Evolutionary conservation across 2,329 filamentous ascomycete species (phyloP), one percentile per base, ranked within the genome.

Genomic region (Diaporthe sp.): DNA sequence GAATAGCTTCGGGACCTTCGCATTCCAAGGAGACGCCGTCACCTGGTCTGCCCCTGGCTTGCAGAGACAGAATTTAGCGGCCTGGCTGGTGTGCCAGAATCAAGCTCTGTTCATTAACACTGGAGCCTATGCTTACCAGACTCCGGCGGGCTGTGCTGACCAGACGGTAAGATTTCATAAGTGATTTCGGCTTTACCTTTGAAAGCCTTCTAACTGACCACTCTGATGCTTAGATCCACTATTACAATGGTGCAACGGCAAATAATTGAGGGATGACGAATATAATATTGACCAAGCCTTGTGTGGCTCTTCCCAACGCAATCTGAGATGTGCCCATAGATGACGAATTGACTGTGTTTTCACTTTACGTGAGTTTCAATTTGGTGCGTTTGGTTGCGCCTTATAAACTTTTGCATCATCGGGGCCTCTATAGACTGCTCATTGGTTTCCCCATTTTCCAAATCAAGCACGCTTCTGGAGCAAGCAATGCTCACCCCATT

Each of bases 401-500:
- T n/a, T 22, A 5, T n/a, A 42, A 15, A 15, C 25, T 20, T 67
- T 20, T 70, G 44, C 49, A 22, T 42, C 28, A 17, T 42, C 34
- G 34, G 28, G 7, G 13, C 10, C 22, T 28, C 47, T 31, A 39
- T 17, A 15, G 34, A 31, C 17, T 57, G 34, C 13, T 42, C 25
- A 15, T 4, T 55, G 31, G 20, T 17, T 13, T 51, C 17, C 37
- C 20, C 12, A 2, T 13, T 13, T 37, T 57, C 20, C 25, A 44
- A 28, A 31, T 13, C 44, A 53, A n/a, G 58, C 28, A 39, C 76
- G 65, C 78, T 91, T 90, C 80, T 90, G 90, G 78, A 98, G 85
- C 71, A 99, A 87, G 83, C 97, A 99, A 84, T 98, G 97, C 72
- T 92, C 88, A 25, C 95, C 97, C 95, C 96, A 98, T 84, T 91